Evolutionary conservation across 2,329 filamentous ascomycete genomes (phyloP).

Genomic region (Malbranchea cinnamomea): DNA sequence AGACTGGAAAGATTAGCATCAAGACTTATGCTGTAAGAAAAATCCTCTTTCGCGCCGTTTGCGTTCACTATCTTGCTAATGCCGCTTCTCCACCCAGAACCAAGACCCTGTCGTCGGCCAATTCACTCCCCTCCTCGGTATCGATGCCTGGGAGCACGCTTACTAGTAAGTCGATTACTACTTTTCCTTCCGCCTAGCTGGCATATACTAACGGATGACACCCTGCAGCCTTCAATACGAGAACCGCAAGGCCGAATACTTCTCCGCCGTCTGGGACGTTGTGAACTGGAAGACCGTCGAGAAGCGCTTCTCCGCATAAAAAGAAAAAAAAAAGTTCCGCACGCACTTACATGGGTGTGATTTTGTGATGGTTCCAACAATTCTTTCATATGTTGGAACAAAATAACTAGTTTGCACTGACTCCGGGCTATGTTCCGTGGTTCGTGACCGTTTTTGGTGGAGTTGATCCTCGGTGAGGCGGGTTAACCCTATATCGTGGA

Average conservation of each 20-base stretch:
- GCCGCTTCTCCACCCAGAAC: slow-evolving; percentile 34
- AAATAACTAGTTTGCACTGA: too few relatives aligned
- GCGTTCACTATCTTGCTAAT: not conserved
- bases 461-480: too few relatives aligned
- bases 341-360: too few relatives aligned
- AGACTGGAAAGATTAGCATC: slow-evolving; percentile 42
- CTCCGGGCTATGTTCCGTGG: too few relatives aligned
- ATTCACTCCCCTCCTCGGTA: slow-evolving; percentile 67
- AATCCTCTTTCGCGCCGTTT: too few relatives aligned
- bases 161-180: slow-evolving; percentile 68
- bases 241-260: slow-evolving; percentile 96
- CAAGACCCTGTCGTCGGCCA: slow-evolving; percentile 80
- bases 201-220: slow-evolving; percentile 2
- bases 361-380: too few relatives aligned
- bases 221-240: slow-evolving; percentile 62
- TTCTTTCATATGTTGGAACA: too few relatives aligned
- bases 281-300: slow-evolving; percentile 89
- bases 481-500: too few relatives aligned
- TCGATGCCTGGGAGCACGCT: slow-evolving; percentile 94
- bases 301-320: slow-evolving; percentile 53
- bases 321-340: slow-evolving; percentile 7
- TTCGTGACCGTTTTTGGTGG: too few relatives aligned
- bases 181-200: slow-evolving; percentile 2
- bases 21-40: slow-evolving; percentile 50
- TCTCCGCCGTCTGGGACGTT: slow-evolving; percentile 83